Evolutionary conservation across 192 early-diverging fungal genomes (phyloP), one percentile per base, ranked within the genome.

Genomic region (Coemansia nantahalensis): DNA sequence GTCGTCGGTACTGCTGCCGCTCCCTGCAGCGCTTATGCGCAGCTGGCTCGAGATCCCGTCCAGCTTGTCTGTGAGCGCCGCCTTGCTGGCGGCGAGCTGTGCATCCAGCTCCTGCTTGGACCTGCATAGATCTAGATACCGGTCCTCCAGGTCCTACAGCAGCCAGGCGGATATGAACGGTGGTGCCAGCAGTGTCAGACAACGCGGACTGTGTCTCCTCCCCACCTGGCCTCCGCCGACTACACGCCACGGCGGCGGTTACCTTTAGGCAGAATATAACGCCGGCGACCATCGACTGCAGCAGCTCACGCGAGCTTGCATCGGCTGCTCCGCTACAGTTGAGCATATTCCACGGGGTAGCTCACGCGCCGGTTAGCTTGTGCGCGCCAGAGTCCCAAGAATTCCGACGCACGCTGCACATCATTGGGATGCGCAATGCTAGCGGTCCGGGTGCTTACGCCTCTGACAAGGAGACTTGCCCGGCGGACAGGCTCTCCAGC

Each of bases 221-320:
- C n/a, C n/a, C n/a, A n/a, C n/a, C n/a, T n/a, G n/a, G n/a, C n/a
- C n/a, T n/a, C n/a, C n/a, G n/a, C n/a, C n/a, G n/a, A n/a, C n/a
- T n/a, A n/a, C n/a, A n/a, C n/a, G n/a, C n/a, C n/a, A n/a, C 26
- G 26, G 26, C 4, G 26, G 26, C 26, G 4, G 26, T 33, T 51
- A 56, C 68, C 48, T 74, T 74, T 35, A 74, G 32, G 33, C 59
- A 62, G 8, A 16, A 37, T 10, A 74, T 55, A 3, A 66, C 35
- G 15, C 48, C 48, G 13, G 70, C 70, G 15, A 74, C 34, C 46
- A 66, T 49, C 16, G 37, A 2, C 36, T 74, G 63, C 1, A 19
- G 46, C 39, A 56, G 41, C 19, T 54, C 43, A 30, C 26, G 16
- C 32, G 23, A 3, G 11, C 26, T 16, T 24, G 30, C 49, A 9